A percentile compares a stretch with the other conserved stretches of the same genome.
Evolutionary conservation across 345 rosid genomes (phyloP).

Genomic region (Syzygium aromaticum): DNA sequence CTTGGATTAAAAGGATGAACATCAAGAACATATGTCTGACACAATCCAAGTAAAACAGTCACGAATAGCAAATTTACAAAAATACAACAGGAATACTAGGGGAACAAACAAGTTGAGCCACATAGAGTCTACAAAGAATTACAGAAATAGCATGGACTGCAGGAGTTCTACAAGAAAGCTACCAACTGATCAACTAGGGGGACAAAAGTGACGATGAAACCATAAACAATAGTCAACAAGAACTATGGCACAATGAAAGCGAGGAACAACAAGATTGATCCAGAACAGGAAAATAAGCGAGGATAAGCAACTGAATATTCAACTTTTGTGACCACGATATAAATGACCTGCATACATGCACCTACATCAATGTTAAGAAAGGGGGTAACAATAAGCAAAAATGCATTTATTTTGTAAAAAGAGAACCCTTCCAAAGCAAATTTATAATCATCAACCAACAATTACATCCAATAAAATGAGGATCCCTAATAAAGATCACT

Average conservation of each 20-base stretch:
- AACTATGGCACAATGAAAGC: neutral
- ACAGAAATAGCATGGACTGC: neutral
- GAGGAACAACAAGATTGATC: neutral
- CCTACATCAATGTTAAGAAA: neutral
- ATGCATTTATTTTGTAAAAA: neutral
- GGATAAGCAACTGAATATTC: neutral
- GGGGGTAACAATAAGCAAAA: neutral
- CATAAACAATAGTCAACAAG: neutral
- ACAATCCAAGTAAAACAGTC: conserved; percentile 10
- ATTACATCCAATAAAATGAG: neutral
- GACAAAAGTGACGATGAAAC: neutral
- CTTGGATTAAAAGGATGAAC: conserved; percentile 98
- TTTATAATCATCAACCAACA: neutral
- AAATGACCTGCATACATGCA: neutral
- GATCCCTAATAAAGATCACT: neutral
- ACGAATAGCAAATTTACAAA: neutral
- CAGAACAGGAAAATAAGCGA: neutral
- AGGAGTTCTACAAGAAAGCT: neutral
- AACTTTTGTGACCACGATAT: neutral
- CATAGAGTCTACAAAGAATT: neutral
- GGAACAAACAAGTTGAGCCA: neutral
- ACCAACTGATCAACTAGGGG: neutral
- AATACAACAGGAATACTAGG: neutral
- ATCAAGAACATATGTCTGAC: conserved; percentile 94
- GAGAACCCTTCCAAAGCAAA: neutral